A percentile compares a stretch with the other conserved stretches of the same genome.
These are phyloP conservation scores for Macadamia tetraphylla DNA, from an alignment of 164 flowering plant species.

Conservation along the genomic window DNA sequence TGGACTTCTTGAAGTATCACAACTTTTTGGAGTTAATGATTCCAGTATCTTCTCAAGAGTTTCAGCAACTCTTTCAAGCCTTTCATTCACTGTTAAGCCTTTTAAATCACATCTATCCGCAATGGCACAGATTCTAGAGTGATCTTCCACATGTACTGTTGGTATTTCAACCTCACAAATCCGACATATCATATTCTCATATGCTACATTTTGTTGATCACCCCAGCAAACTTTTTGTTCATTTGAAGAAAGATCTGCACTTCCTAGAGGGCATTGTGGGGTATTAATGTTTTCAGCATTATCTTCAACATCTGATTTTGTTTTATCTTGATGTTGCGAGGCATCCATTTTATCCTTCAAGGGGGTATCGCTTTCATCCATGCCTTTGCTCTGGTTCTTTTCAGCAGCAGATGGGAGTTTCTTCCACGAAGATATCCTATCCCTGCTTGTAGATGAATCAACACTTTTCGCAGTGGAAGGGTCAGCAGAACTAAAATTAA, in stretches of 20 bases:
- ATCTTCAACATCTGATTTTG: constrained; percentile 13
- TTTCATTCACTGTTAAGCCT: constrained; percentile 77
- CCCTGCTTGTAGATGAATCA: constrained; percentile 60
- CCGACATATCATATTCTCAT: constrained; percentile 83
- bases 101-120: constrained; percentile 95
- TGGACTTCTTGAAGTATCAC: constrained; percentile 41
- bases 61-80: constrained; percentile 85
- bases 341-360: constrained; percentile 31
- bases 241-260: constrained; percentile 29
- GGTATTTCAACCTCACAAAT: constrained; percentile 98
- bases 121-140: constrained; percentile 89
- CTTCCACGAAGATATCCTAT: constrained; percentile 92
- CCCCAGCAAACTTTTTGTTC: constrained; percentile 35
- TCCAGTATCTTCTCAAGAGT: constrained; percentile 80
- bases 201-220: constrained; percentile 44
- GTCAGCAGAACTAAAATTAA: constrained; percentile 28
- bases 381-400: constrained; percentile 48
- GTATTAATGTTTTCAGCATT: constrained; percentile 29
- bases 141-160: constrained; percentile 81
- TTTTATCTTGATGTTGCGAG: constrained; percentile 28
- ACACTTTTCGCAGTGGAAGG: constrained; percentile 52
- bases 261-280: constrained; percentile 27
- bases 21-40: constrained; percentile 61
- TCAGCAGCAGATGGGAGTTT: constrained; percentile 78
- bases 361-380: constrained; percentile 33